Evolutionary conservation across 345 rosid species (phyloP).

Genomic region (Populus pruinosa): DNA sequence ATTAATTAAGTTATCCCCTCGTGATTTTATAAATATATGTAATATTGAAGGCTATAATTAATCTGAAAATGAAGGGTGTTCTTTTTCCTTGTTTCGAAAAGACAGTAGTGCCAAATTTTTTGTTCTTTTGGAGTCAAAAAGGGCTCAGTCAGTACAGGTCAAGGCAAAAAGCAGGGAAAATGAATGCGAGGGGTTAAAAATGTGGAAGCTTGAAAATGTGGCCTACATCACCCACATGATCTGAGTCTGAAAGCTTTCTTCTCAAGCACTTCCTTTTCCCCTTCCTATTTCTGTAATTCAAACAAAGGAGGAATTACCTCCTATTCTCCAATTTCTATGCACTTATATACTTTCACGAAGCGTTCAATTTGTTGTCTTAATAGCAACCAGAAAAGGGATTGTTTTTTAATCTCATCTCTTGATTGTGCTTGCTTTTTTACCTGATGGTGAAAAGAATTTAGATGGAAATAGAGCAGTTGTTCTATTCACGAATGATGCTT

Average conservation of each 20-base stretch:
- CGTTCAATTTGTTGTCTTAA: too few species aligned
- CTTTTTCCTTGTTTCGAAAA: neutral
- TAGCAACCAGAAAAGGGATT: too few species aligned
- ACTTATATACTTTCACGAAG: too few species aligned
- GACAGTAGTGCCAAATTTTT: conserved; percentile 2
- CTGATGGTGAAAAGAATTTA: neutral
- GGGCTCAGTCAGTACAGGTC: conserved; percentile 3
- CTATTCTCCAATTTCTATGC: too few species aligned
- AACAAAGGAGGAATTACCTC: too few species aligned
- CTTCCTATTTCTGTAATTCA: neutral
- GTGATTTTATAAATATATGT: too few species aligned
- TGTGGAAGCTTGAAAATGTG: neutral
- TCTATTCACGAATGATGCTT: neutral
- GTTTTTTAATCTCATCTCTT: too few species aligned
- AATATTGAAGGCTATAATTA: neutral
- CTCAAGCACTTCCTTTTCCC: neutral
- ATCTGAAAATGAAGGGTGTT: neutral
- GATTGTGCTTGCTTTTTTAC: neutral
- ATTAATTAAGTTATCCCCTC: too few species aligned
- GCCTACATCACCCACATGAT: neutral
- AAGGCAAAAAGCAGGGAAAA: neutral
- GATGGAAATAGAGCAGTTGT: neutral
- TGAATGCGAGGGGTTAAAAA: neutral
- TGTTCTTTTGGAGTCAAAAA: conserved; percentile 8
- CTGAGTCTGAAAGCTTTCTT: neutral